A percentile compares a stretch with the other conserved stretches of the same genome.
Conservation (phyloP, 345 rosid genomes). For the Lumnitzera racemosa region DNA sequence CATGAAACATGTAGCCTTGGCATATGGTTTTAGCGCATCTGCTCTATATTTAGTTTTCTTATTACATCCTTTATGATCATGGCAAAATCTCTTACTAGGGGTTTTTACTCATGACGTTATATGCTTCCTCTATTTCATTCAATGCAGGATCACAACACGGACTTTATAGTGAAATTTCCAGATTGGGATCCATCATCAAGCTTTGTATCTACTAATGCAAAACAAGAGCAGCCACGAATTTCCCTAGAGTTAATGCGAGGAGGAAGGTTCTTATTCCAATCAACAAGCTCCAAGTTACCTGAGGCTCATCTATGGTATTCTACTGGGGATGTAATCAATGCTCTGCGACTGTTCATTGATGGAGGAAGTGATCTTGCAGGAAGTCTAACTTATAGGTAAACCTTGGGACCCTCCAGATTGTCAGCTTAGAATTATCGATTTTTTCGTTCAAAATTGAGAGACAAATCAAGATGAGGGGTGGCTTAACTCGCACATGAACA, state of each 20-base stretch:
- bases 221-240: conserved; percentile 23
- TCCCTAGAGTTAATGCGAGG: conserved; percentile 18
- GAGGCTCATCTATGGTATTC: conserved; percentile 89
- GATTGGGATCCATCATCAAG: conserved; percentile 71
- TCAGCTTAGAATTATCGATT: too few species aligned
- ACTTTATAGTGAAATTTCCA: conserved; percentile 84
- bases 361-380: conserved; percentile 56
- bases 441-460: too few species aligned
- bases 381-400: conserved; percentile 78
- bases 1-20: too few species aligned
- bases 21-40: too few species aligned
- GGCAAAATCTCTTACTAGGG: not conserved
- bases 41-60: too few species aligned
- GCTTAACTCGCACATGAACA: too few species aligned
- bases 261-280: conserved; percentile 53
- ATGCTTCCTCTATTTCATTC: conserved; percentile 6
- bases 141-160: conserved; percentile 85
- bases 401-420: not conserved
- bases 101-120: conserved; percentile 4
- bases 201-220: conserved; percentile 19
- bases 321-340: conserved; percentile 41
- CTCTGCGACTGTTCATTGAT: conserved; percentile 56
- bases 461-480: too few species aligned
- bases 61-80: not conserved
- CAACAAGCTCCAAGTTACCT: conserved; percentile 37